Evolutionary conservation across 1,284 basidiomycete species (phyloP), one percentile per base, ranked within the genome.

Genomic region (Sporisorium scitamineum): DNA sequence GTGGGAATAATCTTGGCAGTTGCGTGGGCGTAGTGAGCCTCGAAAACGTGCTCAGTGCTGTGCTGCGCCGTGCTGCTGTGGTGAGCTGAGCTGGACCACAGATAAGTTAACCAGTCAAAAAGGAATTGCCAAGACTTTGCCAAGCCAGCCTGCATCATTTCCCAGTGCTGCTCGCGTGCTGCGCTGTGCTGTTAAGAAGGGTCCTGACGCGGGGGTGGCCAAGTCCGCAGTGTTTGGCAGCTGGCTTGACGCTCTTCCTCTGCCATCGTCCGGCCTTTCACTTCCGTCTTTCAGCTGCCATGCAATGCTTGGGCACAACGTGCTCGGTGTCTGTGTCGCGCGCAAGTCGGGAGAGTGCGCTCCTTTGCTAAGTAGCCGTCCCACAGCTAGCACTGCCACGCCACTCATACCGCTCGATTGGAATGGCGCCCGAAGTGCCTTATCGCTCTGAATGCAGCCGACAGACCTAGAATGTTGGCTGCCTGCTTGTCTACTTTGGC

Each of bases 141-240:
- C 67, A 70, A 70, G 61, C 52, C 61, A 26, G 29, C 24, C 53
- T 26, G 64, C 67, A 61, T 69, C 67, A 69, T 69, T 63, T 48
- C 41, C 26, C 20, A 11, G 18, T 50, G 20, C 13, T 39, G 34
- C 20, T 42, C 50, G 29, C 22, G 37, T n/a, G 41, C 48, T 13
- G 41, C 34, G 54, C 18, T 37, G 53, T 26, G 27, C 42, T 32
- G 50, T 42, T 51, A 3, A 18, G 1, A 1, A 48, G 52, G 26
- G 48, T 48, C 51, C 65, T 60, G 39, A 51, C 31, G 53, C 56
- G 52, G 41, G 47, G 61, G 9, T 3, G 9, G 2, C 44, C 14
- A 41, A 44, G 10, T 20, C 3, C 22, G 56, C 56, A 27, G 45
- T 39, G 22, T 31, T 51, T 54, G 51, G 51, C 62, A 65, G 62